Base-by-base conservation (phyloP, 495 filamentous ascomycete species). In the Neurospora sp. region DNA sequence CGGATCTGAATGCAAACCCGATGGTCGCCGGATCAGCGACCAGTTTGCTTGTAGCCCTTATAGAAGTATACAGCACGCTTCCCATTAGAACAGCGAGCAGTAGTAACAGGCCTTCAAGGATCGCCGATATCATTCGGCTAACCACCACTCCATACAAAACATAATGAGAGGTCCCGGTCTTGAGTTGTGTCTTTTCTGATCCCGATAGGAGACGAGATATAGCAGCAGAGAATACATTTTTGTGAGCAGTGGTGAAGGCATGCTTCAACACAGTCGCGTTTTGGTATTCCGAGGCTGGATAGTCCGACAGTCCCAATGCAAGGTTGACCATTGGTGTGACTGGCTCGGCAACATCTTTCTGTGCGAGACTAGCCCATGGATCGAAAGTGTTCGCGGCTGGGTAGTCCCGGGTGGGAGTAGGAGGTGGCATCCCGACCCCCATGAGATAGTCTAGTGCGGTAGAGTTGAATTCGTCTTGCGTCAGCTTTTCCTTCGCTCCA, bases 71-170 rank as follows among this genome's bases (percentile, higher is more conserved):
- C 76, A 4, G 31, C 3, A 3, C 3, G 31, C 31, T 3, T 3
- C 31, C 31, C 31, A 35, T 35, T 35, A 35, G 31, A 3, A 35
- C 3, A 4, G 3, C 31, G 3, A 35, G 31, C 31, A 35, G 3
- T 3, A 35, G 2, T 35, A 35, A 3, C 3, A 35, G 31, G 3
- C 31, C 31, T 3, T 35, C 31, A 3, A 35, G 2, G 3, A 82
- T 53, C 8, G 80, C 75, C 1, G 83, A 75, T 70, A 87, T 80
- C 1, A 80, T 10, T 2, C 80, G 71, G 17, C 82, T 81, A 8
- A 85, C 73, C 9, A 82, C 70, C 8, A 86, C 78, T 42, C 79
- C 74, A 22, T 75, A 48, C 3, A 40, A 17, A 73, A 27, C 86
- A 81, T 1, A 80, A 81, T 4, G 38, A 70, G 40, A 76, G 41